Conservation (phyloP, 768 basidiomycete species). For the Tricholoma furcatifolium region DNA sequence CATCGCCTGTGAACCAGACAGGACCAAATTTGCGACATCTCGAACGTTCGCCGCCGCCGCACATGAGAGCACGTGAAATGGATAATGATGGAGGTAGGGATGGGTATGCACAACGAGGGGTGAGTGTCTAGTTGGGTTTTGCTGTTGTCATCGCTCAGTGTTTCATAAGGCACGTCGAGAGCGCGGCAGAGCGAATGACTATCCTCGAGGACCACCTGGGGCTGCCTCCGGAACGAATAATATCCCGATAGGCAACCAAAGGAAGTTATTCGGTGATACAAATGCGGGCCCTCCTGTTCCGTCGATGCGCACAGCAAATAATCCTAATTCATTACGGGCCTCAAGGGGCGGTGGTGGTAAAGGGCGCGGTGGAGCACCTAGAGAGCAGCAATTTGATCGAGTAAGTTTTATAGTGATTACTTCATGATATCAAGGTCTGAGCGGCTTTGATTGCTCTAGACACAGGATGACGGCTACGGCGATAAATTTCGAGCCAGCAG, state of each 20-base stretch:
- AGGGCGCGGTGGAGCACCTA: slow-evolving; percentile 19
- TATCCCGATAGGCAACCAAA: slow-evolving; percentile 34
- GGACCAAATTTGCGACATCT: background rate
- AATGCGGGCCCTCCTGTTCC: slow-evolving; percentile 10
- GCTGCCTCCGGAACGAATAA: slow-evolving; percentile 34
- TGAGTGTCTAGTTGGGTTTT: background rate
- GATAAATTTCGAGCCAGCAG: slow-evolving; percentile 16
- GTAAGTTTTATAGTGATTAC: slow-evolving; percentile 10
- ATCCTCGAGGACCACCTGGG: slow-evolving; percentile 17
- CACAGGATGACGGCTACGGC: slow-evolving; percentile 2
- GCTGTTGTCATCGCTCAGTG: background rate
- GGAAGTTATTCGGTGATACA: slow-evolving; percentile 9
- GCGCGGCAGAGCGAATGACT: slow-evolving; percentile 23
- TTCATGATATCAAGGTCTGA: background rate
- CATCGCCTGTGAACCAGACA: slow-evolving; percentile 12
- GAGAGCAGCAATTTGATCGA: slow-evolving; percentile 25
- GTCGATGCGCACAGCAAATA: slow-evolving; percentile 3
- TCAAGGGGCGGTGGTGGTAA: slow-evolving; percentile 6
- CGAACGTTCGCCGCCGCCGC: slow-evolving; percentile 21
- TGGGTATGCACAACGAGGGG: slow-evolving; percentile 12
- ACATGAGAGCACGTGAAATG: slow-evolving; percentile 9
- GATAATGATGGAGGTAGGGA: slow-evolving; percentile 13
- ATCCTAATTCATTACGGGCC: slow-evolving; percentile 4
- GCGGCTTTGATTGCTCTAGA: slow-evolving; percentile 5
- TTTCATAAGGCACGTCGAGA: slow-evolving; percentile 23